Percentiles rank a stretch among this genome's conserved stretches.
These are phyloP conservation scores for Penicillium cosmopolitanum DNA, from an alignment of 495 filamentous ascomycete genomes.

Conservation along the genomic window DNA sequence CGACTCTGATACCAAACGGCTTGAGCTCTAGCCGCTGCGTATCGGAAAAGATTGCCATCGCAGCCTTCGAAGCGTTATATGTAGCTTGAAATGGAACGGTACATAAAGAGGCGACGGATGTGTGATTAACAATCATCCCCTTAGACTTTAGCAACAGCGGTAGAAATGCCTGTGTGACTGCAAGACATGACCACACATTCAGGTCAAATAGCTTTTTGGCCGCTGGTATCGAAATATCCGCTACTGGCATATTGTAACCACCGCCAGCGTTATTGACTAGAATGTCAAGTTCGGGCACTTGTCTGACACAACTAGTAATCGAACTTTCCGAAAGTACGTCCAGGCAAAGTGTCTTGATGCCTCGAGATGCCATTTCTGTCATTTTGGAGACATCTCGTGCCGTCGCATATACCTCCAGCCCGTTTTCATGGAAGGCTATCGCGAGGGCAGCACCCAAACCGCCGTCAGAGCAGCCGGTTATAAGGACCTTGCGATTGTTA, in stretches of 20 bases:
- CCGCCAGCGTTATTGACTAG: conserved; percentile 39
- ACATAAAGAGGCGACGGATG: neutral
- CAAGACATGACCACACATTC: conserved; percentile 28
- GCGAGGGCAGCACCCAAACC: conserved; percentile 41
- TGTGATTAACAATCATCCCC: neutral
- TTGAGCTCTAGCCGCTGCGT: too few species aligned
- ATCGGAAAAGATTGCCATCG: too few species aligned
- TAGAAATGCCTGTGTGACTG: neutral
- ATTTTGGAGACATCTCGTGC: conserved; percentile 41
- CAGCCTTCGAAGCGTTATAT: too few species aligned
- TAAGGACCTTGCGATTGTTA: neutral
- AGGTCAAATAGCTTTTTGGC: conserved; percentile 31
- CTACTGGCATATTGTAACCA: conserved; percentile 27
- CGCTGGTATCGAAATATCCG: conserved; percentile 33
- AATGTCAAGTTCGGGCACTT: conserved; percentile 25
- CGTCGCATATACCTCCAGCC: conserved; percentile 47
- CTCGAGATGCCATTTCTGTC: conserved; percentile 9
- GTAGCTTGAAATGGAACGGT: too few species aligned
- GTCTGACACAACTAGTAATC: conserved; percentile 2
- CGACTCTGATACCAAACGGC: too few species aligned
- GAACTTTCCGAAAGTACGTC: too few species aligned
- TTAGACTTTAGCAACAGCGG: neutral
- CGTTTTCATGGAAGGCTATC: conserved; percentile 32
- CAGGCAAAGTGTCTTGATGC: too few species aligned
- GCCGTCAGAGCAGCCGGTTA: conserved; percentile 14